These are phyloP conservation scores for Penicillium diatomitis DNA, from an alignment of 495 filamentous ascomycete genomes.

Conservation along the genomic window DNA sequence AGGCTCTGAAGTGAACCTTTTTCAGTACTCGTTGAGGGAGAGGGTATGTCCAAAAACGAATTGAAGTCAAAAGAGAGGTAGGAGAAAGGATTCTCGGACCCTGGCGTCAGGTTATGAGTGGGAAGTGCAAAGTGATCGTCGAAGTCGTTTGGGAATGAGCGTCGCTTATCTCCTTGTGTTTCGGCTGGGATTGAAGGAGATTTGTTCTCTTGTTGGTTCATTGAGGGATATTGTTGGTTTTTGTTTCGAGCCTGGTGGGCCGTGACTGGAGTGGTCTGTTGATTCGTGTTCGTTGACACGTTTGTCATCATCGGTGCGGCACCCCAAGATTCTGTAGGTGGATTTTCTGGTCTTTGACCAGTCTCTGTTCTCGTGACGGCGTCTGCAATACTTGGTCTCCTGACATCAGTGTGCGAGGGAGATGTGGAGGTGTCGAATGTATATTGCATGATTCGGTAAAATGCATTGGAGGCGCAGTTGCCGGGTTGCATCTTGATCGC, in stretches of 20 bases:
- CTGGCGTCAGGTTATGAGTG: not conserved
- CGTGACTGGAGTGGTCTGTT: not conserved
- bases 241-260: not conserved
- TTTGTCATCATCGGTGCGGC: not conserved
- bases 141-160: slow-evolving; percentile 20
- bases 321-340: not conserved
- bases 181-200: slow-evolving; percentile 1
- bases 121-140: slow-evolving; percentile 18
- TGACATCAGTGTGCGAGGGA: slow-evolving; percentile 1
- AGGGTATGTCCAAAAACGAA: slow-evolving; percentile 13
- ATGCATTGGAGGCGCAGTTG: slow-evolving; percentile 18
- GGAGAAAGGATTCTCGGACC: slow-evolving; percentile 13
- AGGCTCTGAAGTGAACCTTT: not conserved
- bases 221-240: not conserved
- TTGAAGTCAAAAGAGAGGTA: slow-evolving; percentile 22
- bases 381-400: slow-evolving; percentile 13
- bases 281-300: slow-evolving; percentile 1
- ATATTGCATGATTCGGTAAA: slow-evolving; percentile 31
- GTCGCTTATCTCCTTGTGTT: slow-evolving; percentile 3
- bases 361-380: slow-evolving; percentile 4
- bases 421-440: slow-evolving; percentile 11
- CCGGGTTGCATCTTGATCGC: slow-evolving; percentile 51
- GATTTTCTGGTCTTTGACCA: not conserved
- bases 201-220: not conserved
- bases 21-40: not conserved